phyloP scores from a whole-genome alignment of 1,284 basidiomycete species.

The Malassezia dermatis region DNA sequence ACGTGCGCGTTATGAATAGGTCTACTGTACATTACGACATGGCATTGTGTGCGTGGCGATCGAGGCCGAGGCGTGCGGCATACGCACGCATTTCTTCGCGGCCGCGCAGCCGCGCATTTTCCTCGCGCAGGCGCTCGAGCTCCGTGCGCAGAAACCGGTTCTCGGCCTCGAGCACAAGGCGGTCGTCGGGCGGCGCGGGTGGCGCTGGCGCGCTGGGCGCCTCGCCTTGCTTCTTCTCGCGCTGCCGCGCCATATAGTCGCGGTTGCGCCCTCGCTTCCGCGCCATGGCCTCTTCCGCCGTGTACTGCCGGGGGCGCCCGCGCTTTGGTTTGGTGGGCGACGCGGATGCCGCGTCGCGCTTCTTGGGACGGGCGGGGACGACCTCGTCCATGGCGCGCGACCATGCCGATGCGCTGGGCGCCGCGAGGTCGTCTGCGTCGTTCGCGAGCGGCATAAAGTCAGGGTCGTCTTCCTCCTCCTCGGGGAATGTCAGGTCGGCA shows the following conservation, averaged over 20 bases:
- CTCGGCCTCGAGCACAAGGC: constrained; percentile 29
- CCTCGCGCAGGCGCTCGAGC: constrained; percentile 29
- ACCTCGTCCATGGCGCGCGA: constrained; percentile 30
- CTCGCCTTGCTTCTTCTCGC: constrained; percentile 13
- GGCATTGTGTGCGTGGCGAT: neutral
- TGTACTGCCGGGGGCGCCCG: constrained; percentile 10
- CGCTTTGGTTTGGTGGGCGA: neutral
- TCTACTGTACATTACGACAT: neutral
- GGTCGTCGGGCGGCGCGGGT: constrained; percentile 6
- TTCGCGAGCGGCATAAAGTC: constrained; percentile 28
- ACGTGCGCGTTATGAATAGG: neutral
- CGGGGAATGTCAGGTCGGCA: constrained; percentile 26
- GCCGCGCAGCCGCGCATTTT: constrained; percentile 32
- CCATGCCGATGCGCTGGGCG: constrained; percentile 31
- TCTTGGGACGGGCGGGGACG: constrained; percentile 1
- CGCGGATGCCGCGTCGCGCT: neutral
- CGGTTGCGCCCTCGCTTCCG: constrained; percentile 16
- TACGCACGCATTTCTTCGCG: constrained; percentile 23
- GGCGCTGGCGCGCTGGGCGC: constrained; percentile 18
- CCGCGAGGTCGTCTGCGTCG: constrained; percentile 25
- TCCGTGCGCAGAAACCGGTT: constrained; percentile 30
- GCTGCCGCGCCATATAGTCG: constrained; percentile 12
- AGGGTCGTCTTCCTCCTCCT: constrained; percentile 37
- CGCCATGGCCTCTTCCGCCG: constrained; percentile 14
- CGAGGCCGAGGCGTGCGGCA: constrained; percentile 10